Evolutionary conservation across 305 asterid genomes (phyloP), one percentile per base, ranked within the genome.

Genomic region (Fraxinus latifolia): DNA sequence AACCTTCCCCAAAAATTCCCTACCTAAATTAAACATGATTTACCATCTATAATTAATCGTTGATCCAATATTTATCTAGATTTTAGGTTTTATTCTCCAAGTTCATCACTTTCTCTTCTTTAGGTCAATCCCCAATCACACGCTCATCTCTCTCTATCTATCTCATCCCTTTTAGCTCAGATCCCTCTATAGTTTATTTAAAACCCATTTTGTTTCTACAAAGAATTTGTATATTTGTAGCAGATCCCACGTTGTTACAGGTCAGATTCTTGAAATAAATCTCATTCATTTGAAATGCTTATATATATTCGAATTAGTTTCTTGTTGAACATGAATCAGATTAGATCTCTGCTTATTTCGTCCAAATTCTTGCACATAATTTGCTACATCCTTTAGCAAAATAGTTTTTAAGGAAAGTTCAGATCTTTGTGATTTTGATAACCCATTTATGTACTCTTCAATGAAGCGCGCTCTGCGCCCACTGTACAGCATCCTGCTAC

Each of bases 391-490:
- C 84, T 87, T 72, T 90, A 90, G 87, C 91, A 23, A 17, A n/a
- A 25, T 31, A 47, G 5, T 0, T 7, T 37, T 72, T 32, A 12
- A 42, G 11, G 39, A 70, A 72, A 81, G 76, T 50, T 33, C 37
- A 81, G 83, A 68, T 76, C 79, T 74, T 34, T 80, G 73, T 47
- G 5, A 60, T n/a, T 77, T 72, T 19, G 74, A 21, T 58, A 32
- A 25, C 79, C 72, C 77, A 27, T 33, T 76, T 36, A 80, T 86
- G 81, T 82, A 81, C 84, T 17, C 47, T 81, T 74, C 84, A 80
- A 90, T 95, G 98, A 91, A 93, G 90, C 92, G 88, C 73, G 75
- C 86, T 25, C 80, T 91, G 82, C 90, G 90, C 42, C 96, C 96
- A 33, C 85, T 91, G 37, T 84, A 84, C 91, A 89, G 91, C 83